phyloP scores from a whole-genome alignment of 75 land plant genomes.

The Pinus albicaulis region DNA sequence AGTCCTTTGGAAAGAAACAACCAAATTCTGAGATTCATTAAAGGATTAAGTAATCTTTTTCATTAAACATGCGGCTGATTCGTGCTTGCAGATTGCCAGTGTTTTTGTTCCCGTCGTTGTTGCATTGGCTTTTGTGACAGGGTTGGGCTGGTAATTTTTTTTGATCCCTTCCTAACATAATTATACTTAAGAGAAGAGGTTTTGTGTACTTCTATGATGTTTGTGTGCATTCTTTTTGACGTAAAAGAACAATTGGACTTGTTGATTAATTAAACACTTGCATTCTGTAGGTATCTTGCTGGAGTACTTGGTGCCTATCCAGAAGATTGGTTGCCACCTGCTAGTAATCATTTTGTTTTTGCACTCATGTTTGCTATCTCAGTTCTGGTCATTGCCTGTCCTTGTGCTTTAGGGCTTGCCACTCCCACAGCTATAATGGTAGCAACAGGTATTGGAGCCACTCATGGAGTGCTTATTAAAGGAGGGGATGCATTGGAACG shows the following conservation, averaged over 20 bases:
- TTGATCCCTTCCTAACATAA: constrained; percentile 20
- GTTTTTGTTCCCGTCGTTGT: constrained; percentile 91
- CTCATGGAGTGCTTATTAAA: constrained; percentile 87
- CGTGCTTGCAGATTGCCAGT: constrained; percentile 70
- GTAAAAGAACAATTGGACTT: not conserved
- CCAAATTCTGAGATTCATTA: not conserved
- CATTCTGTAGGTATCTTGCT: constrained; percentile 68
- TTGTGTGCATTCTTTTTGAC: not conserved
- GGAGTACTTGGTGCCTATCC: constrained; percentile 67
- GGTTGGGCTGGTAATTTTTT: constrained; percentile 22
- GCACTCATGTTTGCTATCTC: constrained; percentile 94
- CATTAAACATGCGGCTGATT: constrained; percentile 3
- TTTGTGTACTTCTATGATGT: not conserved
- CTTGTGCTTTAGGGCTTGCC: constrained; percentile 95
- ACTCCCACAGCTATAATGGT: constrained; percentile 99
- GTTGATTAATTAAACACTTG: not conserved
- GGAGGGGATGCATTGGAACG: constrained; percentile 95
- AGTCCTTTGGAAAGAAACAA: not conserved
- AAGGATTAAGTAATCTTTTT: not conserved
- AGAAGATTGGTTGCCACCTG: constrained; percentile 72
- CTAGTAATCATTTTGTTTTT: constrained; percentile 76
- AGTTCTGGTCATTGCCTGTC: constrained; percentile 87
- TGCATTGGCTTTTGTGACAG: constrained; percentile 62
- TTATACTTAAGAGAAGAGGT: not conserved
- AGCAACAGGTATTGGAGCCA: constrained; percentile 95